Evolutionary conservation across 2,329 filamentous ascomycete genomes (phyloP), one percentile per base, ranked within the genome.

Genomic region (Xylaria hypoxylon): DNA sequence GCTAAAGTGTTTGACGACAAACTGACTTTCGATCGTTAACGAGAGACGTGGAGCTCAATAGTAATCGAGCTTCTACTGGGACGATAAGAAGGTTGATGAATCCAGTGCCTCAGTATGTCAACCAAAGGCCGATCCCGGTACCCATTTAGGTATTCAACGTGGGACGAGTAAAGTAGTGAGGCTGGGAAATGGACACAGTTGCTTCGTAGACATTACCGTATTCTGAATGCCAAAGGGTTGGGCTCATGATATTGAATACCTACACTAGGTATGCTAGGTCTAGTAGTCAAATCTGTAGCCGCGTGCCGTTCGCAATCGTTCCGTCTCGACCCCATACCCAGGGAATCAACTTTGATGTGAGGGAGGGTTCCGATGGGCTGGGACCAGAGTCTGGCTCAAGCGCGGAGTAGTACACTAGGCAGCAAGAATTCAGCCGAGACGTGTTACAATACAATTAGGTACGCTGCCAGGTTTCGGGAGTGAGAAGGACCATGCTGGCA

Each of bases 351-450:
- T 59, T 59, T 55, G 55, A 59, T 28, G 50, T 44, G 33, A 44
- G 33, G 44, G 33, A 44, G 33, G 44, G 55, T 51, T 40, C 64
- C 60, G 51, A 40, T 45, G 44, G 42, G 51, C 47, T 64, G 64
- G 64, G 26, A 66, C 55, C 10, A 44, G 28, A 59, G n/a, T 47
- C 31, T 55, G 35, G 38, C 52, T 57, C 44, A 33, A 56, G 44
- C 50, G 50, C 28, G 26, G 61, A 24, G 26, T n/a, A 58, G 42
- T 26, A 7, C 31, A 26, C 28, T 56, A 19, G 42, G 35, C 22
- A 57, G 26, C 62, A 57, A 60, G 66, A 59, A 65, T 63, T 66
- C 59, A 66, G 59, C 59, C 59, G 63, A 63, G 59, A 66, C 15
- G 53, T 65, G 66, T 62, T 59, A 59, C 47, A 62, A 40, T 59